Evolutionary conservation across 1,284 basidiomycete genomes (phyloP).

Genomic region (Puccinia novopanici): DNA sequence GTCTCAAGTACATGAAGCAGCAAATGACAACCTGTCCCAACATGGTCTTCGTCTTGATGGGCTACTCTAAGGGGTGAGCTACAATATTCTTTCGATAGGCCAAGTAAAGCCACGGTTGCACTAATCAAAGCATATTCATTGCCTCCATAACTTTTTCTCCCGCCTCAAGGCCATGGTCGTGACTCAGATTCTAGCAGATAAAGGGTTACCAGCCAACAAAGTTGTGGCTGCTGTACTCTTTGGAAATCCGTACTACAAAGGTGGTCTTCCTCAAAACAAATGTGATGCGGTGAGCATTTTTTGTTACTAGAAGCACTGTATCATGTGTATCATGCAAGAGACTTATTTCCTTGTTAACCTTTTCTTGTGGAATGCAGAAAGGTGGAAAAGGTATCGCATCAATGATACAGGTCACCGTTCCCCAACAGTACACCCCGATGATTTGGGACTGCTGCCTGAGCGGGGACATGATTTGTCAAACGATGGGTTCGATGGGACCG

Average conservation of each 20-base stretch:
- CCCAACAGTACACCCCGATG: background rate
- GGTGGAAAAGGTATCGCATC: slow-evolving; percentile 29
- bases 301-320: background rate
- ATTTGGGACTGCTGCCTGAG: slow-evolving; percentile 23
- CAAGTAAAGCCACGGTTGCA: background rate
- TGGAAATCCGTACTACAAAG: slow-evolving; percentile 39
- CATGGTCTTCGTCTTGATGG: slow-evolving; percentile 33
- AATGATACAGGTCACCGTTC: background rate
- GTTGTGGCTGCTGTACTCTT: slow-evolving; percentile 34
- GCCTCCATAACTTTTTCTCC: too few relatives aligned
- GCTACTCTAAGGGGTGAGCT: slow-evolving; percentile 45
- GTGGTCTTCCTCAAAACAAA: slow-evolving; percentile 16
- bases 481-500: background rate
- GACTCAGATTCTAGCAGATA: slow-evolving; percentile 3
- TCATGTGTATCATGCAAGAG: background rate
- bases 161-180: slow-evolving; percentile 39
- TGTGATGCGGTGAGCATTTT: slow-evolving; percentile 37
- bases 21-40: slow-evolving; percentile 25
- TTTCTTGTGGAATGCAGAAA: slow-evolving; percentile 18
- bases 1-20: background rate
- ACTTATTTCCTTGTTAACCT: background rate
- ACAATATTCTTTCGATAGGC: background rate
- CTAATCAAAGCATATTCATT: background rate
- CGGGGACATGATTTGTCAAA: slow-evolving; percentile 30
- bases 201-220: slow-evolving; percentile 7